A percentile compares a stretch with the other conserved stretches of the same genome.
phyloP scores from a whole-genome alignment of 495 filamentous ascomycete genomes.

The Xylaria longipes region DNA sequence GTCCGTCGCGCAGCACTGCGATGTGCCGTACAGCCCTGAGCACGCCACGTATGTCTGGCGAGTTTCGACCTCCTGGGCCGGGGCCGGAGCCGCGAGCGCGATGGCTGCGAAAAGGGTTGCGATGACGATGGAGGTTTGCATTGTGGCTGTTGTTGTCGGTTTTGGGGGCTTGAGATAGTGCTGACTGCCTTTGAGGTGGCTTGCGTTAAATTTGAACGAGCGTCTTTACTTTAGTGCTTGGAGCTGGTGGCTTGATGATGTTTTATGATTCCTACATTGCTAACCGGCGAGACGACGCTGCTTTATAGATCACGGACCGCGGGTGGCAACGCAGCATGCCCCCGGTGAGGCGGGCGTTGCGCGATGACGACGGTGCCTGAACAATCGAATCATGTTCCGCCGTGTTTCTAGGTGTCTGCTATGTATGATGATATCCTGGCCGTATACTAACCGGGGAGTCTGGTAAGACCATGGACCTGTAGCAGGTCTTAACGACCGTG shows the following conservation, averaged over 20 bases:
- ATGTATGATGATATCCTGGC: slow-evolving; percentile 5
- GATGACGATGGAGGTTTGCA: slow-evolving; percentile 31
- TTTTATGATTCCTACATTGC: not conserved
- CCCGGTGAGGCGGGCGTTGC: not conserved
- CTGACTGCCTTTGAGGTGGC: no score
- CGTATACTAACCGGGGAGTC: not conserved
- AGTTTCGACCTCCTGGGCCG: slow-evolving; percentile 29
- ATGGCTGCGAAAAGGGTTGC: slow-evolving; percentile 35
- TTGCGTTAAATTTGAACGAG: no score
- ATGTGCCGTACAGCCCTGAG: slow-evolving; percentile 47
- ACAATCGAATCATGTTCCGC: not conserved
- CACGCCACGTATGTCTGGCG: slow-evolving; percentile 47
- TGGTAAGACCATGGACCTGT: not conserved
- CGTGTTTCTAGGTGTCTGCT: not conserved
- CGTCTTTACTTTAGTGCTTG: not conserved
- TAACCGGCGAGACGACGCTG: not conserved
- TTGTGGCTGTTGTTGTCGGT: slow-evolving; percentile 33
- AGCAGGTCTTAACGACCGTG: not conserved
- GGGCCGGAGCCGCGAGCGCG: slow-evolving; percentile 34
- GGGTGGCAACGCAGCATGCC: not conserved
- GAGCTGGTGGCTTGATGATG: slow-evolving; percentile 6
- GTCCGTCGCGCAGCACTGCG: slow-evolving; percentile 53
- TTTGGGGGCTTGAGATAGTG: slow-evolving; percentile 24
- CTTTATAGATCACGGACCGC: slow-evolving; percentile 5
- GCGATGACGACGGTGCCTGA: slow-evolving; percentile 9